Evolutionary conservation across 192 early-diverging fungal genomes (phyloP).

Genomic region (Entophlyctis luteolus): DNA sequence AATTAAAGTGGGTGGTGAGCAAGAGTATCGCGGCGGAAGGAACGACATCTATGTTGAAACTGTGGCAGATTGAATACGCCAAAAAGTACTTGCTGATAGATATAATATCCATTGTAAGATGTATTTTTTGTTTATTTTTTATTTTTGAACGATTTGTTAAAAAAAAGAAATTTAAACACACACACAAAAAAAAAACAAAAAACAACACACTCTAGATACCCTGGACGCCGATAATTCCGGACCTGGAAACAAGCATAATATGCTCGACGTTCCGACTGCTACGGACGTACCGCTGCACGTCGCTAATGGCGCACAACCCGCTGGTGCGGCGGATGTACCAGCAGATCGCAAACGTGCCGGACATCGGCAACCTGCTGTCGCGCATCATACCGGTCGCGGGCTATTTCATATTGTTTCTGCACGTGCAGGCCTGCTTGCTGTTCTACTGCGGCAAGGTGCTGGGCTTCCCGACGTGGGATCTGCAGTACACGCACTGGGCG

Average conservation of each 20-base stretch:
- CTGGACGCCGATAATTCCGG: not conserved
- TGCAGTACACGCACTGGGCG: not conserved
- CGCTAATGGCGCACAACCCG: not conserved
- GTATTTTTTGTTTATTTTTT: not conserved
- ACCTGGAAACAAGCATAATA: not conserved
- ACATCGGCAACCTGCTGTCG: conserved; percentile 10
- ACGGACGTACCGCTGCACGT: not conserved
- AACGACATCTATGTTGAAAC: not conserved
- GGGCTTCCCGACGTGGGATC: not conserved
- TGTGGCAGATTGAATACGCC: conserved; percentile 3
- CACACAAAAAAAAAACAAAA: not conserved
- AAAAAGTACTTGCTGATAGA: not conserved
- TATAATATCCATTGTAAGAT: not conserved
- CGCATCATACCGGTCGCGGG: not conserved
- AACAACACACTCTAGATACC: not conserved
- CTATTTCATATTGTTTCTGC: conserved; percentile 14
- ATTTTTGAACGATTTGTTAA: no score
- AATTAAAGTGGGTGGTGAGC: not conserved
- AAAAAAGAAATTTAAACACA: not conserved
- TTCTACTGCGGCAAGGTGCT: conserved; percentile 8
- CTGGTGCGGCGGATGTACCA: not conserved
- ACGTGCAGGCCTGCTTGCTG: conserved; percentile 23
- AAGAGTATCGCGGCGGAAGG: not conserved
- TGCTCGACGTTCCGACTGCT: not conserved
- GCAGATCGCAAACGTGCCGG: not conserved